These are phyloP conservation scores for Galerina sulciceps DNA, from an alignment of 768 basidiomycete species.

Conservation along the genomic window DNA sequence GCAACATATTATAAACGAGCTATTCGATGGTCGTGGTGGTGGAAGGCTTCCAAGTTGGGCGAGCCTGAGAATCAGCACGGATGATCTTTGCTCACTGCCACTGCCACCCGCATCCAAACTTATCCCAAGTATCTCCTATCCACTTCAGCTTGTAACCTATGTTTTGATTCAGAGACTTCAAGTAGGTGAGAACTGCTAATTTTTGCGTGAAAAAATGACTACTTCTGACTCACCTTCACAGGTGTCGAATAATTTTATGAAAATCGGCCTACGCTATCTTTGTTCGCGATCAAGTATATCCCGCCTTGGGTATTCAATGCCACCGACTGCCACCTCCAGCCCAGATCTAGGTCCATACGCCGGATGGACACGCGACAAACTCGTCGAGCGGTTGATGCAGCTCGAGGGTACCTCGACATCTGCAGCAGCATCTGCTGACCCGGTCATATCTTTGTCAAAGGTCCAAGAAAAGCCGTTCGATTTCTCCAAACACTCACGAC, in stretches of 20 bases:
- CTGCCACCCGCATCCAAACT: too few species aligned
- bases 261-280: conserved; percentile 17
- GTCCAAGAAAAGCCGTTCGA: conserved; percentile 46
- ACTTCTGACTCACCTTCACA: neutral
- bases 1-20: too few species aligned
- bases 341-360: conserved; percentile 40
- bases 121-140: too few species aligned
- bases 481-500: conserved; percentile 69
- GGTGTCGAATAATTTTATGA: conserved; percentile 16
- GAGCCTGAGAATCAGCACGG: too few species aligned
- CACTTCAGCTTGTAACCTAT: neutral
- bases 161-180: too few species aligned
- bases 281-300: conserved; percentile 22
- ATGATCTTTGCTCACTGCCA: too few species aligned
- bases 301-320: conserved; percentile 21
- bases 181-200: neutral
- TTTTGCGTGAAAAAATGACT: neutral
- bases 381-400: conserved; percentile 65
- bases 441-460: conserved; percentile 25
- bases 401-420: too few species aligned
- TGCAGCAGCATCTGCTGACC: conserved; percentile 15
- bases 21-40: too few species aligned
- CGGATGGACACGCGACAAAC: conserved; percentile 58
- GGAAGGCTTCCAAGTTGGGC: too few species aligned
- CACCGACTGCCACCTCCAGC: conserved; percentile 17